Evolutionary conservation across 78 protist genomes (phyloP).

Genomic region (Thecamonas trahens): DNA sequence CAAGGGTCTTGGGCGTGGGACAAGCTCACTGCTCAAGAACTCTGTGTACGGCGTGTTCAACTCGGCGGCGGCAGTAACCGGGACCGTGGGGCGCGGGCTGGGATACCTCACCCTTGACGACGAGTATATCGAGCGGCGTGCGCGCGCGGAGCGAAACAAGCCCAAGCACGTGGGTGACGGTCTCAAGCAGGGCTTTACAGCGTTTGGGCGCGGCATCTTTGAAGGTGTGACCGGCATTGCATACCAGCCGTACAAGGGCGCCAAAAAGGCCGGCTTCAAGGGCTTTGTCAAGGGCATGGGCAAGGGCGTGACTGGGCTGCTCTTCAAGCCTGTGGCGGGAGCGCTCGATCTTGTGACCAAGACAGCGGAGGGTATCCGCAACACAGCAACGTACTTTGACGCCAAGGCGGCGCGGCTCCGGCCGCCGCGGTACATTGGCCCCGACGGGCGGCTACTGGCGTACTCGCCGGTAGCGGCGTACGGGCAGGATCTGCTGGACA

Average conservation of each 20-base stretch:
- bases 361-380: no score
- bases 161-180: neutral
- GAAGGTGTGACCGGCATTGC: slow-evolving; percentile 1
- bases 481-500: no score
- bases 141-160: neutral
- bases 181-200: neutral
- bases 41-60: neutral
- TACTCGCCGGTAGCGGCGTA: no score
- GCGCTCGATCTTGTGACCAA: no score
- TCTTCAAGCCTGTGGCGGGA: no score
- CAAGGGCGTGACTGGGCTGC: neutral
- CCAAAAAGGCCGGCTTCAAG: neutral
- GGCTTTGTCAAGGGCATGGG: slow-evolving; percentile 1
- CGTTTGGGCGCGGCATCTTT: neutral
- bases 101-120: neutral
- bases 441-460: no score
- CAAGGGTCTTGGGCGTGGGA: neutral
- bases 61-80: neutral
- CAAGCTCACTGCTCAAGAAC: neutral
- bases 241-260: neutral
- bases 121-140: neutral
- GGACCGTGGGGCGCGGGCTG: neutral
- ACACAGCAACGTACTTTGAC: no score
- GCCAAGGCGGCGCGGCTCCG: no score
- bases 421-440: no score